phyloP scores from a whole-genome alignment of 495 filamentous ascomycete genomes.

The Friedmanniomyces endolithicus region DNA sequence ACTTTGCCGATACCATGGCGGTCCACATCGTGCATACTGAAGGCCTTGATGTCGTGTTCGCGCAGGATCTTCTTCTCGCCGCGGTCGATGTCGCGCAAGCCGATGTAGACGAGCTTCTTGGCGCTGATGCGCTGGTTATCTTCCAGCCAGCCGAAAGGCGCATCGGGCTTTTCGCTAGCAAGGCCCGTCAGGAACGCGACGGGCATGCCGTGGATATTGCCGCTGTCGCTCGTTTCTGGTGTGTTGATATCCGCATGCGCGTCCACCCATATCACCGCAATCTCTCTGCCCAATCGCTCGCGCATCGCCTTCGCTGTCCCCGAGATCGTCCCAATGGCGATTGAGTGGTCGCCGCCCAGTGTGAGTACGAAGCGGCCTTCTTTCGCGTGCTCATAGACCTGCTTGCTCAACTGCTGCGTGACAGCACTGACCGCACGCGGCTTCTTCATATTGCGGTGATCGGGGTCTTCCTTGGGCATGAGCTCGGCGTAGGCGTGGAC shows the following conservation, averaged over 20 bases:
- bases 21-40: conserved; percentile 98
- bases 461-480: conserved; percentile 60
- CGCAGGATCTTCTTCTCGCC: conserved; percentile 81
- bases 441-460: conserved; percentile 83
- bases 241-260: conserved; percentile 97
- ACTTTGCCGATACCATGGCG: conserved; percentile 85
- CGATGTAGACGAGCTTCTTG: conserved; percentile 94
- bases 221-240: conserved; percentile 75
- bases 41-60: conserved; percentile 84
- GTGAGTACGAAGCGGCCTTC: conserved; percentile 82
- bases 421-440: conserved; percentile 79
- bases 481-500: conserved; percentile 75
- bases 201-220: conserved; percentile 98
- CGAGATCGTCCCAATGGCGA: conserved; percentile 84
- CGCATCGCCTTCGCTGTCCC: conserved; percentile 74
- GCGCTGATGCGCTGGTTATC: conserved; percentile 51
- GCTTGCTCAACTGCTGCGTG: conserved; percentile 62
- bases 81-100: conserved; percentile 78
- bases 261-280: conserved; percentile 97
- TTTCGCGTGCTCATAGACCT: conserved; percentile 78
- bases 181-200: conserved; percentile 83
- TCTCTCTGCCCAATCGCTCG: conserved; percentile 61
- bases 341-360: conserved; percentile 89
- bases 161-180: conserved; percentile 55
- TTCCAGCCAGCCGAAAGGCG: conserved; percentile 74